Conservation (phyloP, 108 stramenopile species). For the Cafeteria roenbergensis region DNA sequence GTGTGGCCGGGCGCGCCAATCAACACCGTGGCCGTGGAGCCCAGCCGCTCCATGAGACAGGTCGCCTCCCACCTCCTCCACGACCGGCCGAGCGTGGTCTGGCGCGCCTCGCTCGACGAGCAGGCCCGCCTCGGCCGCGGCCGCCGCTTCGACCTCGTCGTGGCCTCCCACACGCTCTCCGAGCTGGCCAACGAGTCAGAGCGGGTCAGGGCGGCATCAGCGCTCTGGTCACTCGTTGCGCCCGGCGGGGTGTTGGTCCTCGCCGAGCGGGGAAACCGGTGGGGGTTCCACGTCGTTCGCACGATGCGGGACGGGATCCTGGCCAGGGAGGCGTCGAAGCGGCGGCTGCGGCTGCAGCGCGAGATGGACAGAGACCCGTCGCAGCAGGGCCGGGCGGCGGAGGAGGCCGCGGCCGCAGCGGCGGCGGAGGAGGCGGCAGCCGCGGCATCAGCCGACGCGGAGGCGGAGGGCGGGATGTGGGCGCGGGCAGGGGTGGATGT, state of each 20-base stretch:
- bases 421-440: neutral
- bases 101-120: neutral
- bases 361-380: neutral
- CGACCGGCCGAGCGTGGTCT: neutral
- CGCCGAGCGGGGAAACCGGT: slow-evolving; percentile 1
- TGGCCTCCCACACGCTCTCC: neutral
- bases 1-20: too few relatives aligned
- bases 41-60: slow-evolving; percentile 1
- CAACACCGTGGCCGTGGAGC: slow-evolving; percentile 4
- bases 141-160: neutral
- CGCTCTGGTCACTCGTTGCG: slow-evolving; percentile 1
- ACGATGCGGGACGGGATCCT: neutral
- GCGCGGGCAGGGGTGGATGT: too few relatives aligned
- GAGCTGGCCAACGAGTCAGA: neutral
- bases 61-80: neutral
- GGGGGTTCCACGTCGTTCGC: slow-evolving; percentile 3
- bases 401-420: neutral
- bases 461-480: too few relatives aligned
- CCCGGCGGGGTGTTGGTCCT: neutral
- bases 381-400: neutral
- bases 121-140: neutral
- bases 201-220: neutral
- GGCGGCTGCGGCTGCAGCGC: neutral
- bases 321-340: too few relatives aligned
- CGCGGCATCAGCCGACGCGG: too few relatives aligned